phyloP scores from a whole-genome alignment of 352 stramenopile species.

The Pythium dissimile region DNA sequence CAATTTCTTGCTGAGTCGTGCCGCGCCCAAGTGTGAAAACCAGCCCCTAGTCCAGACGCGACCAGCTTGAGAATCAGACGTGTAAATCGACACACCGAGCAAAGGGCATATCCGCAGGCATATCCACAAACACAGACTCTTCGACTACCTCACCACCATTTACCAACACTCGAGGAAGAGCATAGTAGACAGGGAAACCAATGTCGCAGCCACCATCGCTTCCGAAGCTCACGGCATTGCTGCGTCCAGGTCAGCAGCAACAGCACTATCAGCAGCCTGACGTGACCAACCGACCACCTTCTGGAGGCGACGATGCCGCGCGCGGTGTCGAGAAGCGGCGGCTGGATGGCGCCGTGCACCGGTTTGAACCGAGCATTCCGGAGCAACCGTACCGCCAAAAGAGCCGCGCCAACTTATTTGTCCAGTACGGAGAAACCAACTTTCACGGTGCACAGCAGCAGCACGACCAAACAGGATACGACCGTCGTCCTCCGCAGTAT shows the following conservation, averaged over 20 bases:
- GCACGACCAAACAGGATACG: background rate
- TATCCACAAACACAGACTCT: too few relatives aligned
- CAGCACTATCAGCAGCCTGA: slow-evolving; percentile 2
- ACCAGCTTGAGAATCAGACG: too few relatives aligned
- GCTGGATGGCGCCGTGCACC: background rate
- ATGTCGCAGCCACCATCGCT: slow-evolving; percentile 22
- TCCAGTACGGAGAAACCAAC: slow-evolving; percentile 12
- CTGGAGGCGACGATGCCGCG: background rate
- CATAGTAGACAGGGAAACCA: too few relatives aligned
- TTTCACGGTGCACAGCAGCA: background rate
- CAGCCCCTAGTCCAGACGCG: background rate
- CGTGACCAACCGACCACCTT: background rate
- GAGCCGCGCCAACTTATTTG: slow-evolving; percentile 17
- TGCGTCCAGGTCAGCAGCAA: slow-evolving; percentile 14
- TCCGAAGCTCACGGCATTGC: slow-evolving; percentile 28
- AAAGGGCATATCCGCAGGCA: background rate
- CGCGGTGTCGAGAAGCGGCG: slow-evolving; percentile 8
- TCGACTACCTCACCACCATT: too few relatives aligned
- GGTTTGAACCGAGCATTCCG: background rate
- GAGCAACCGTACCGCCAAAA: slow-evolving; percentile 13
- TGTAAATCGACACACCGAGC: too few relatives aligned
- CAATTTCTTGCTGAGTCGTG: slow-evolving; percentile 9
- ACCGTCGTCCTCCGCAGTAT: background rate
- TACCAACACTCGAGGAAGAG: too few relatives aligned
- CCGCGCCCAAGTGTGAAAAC: background rate